These are phyloP conservation scores for Phytophthora tentaculata DNA, from an alignment of 352 stramenopile species.

Conservation along the genomic window DNA sequence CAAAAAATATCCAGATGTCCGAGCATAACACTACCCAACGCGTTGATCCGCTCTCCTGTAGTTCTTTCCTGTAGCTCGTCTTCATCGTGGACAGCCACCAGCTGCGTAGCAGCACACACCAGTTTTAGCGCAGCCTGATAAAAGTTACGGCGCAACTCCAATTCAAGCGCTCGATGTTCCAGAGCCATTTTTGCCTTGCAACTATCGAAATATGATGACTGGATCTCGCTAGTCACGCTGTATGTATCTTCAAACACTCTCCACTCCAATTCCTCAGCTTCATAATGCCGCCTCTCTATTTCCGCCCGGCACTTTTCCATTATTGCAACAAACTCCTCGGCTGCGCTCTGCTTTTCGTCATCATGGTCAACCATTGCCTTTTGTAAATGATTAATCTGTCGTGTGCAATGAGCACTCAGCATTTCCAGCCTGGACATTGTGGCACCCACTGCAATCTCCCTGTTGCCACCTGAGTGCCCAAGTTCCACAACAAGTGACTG, in stretches of 20 bases:
- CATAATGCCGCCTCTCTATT: not conserved
- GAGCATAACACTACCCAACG: conserved; percentile 16
- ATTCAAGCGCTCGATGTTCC: conserved; percentile 6
- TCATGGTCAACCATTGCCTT: not conserved
- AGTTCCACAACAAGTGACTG: conserved; percentile 2
- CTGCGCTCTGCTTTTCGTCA: conserved; percentile 3
- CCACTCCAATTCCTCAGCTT: conserved; percentile 1
- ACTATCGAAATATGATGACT: conserved; percentile 1
- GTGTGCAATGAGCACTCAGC: not conserved
- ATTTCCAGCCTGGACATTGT: conserved; percentile 22
- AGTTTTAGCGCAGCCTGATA: conserved; percentile 5
- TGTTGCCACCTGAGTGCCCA: not conserved
- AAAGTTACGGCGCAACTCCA: conserved; percentile 14
- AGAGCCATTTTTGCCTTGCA: conserved; percentile 1
- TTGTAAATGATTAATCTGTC: conserved; percentile 5
- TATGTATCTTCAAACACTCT: conserved; percentile 18
- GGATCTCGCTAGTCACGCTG: conserved; percentile 2
- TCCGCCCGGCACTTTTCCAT: conserved; percentile 7
- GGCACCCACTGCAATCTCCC: not conserved
- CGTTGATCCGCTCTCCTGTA: not conserved
- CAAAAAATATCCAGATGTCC: conserved; percentile 15
- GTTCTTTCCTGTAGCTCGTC: conserved; percentile 1
- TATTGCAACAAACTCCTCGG: conserved; percentile 8
- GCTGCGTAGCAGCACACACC: not conserved
- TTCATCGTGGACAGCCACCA: not conserved